Evolutionary conservation across 169 alveolate species (phyloP), one percentile per base, ranked within the genome.

Genomic region (Plasmodium sp.): DNA sequence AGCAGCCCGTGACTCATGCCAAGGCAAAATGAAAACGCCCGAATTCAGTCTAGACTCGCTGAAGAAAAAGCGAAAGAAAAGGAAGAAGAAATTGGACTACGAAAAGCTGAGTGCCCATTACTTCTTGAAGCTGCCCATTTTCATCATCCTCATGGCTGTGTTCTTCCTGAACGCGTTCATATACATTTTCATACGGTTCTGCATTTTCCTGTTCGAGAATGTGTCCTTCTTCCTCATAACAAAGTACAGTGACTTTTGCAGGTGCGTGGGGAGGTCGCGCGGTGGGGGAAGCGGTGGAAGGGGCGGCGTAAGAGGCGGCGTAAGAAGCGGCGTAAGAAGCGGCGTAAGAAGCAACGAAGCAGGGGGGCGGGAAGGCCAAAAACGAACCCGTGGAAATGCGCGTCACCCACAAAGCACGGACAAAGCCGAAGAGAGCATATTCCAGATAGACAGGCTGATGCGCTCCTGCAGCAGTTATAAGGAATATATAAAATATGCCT

Each of bases 1-100:
- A 51, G 22, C 62, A 14, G 9, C 62, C 62, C 12, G 62, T 31
- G 77, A 31, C 77, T 22, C 77, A 67, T 67, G 77, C 27, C 41
- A 80, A 16, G 48, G 75, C 54, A 84, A 71, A 81, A 91, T 91
- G 95, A 91, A 91, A 82, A 91, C 92, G 33, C 95, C 95, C 5
- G 95, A 91, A 72, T 91, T 91, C 74, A 81, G 95, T 39, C 51
- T 91, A 91, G 95, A 91, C 33, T 91, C 95, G 7, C 83, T 91
- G 34, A 91, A 81, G 43, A 91, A 71, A 39, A 41, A 86, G 18
- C 34, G 67, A 33, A 82, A 67, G 58, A 91, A 91, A 72, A 91
- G 74, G n/a, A 91, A 73, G 27, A 91, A 71, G 3, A 45, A 81
- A 22, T 81, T 82, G 41, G 74, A 31, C 31, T 91, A 71, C 16